Conservation (phyloP, 2,329 filamentous ascomycete species). For the Diaporthe sp. region DNA sequence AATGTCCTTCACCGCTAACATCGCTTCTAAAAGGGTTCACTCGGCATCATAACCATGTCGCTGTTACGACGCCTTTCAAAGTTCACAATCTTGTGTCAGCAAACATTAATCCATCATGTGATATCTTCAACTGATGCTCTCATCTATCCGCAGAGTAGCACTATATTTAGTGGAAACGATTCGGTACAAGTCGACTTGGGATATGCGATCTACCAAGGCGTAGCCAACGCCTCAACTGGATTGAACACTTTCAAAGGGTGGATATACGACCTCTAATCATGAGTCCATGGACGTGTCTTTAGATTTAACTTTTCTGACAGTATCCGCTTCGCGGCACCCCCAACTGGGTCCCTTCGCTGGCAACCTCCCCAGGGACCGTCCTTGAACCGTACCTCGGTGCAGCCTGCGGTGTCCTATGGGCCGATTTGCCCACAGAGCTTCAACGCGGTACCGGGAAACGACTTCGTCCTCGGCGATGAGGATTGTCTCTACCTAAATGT, state of each 20-base stretch:
- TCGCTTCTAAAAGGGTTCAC: neutral
- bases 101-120: neutral
- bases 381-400: neutral
- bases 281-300: neutral
- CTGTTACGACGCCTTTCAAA: neutral
- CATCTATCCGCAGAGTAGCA: constrained; percentile 1
- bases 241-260: constrained; percentile 8
- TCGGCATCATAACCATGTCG: neutral
- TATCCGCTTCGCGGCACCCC: constrained; percentile 28
- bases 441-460: constrained; percentile 9
- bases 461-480: constrained; percentile 24
- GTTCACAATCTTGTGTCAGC: neutral
- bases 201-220: neutral
- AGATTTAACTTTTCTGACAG: neutral
- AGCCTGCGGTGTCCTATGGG: constrained; percentile 13
- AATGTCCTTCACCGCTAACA: neutral
- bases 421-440: constrained; percentile 30
- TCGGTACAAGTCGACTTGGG: constrained; percentile 1
- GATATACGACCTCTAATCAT: neutral
- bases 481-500: constrained; percentile 33
- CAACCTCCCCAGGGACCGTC: constrained; percentile 6
- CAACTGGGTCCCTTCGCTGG: constrained; percentile 26
- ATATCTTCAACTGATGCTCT: neutral
- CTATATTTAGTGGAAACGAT: neutral
- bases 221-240: neutral